A percentile compares a stretch with the other conserved stretches of the same genome.
Conservation (phyloP, 2,329 filamentous ascomycete genomes). For the Ophiostoma tasmaniense region DNA sequence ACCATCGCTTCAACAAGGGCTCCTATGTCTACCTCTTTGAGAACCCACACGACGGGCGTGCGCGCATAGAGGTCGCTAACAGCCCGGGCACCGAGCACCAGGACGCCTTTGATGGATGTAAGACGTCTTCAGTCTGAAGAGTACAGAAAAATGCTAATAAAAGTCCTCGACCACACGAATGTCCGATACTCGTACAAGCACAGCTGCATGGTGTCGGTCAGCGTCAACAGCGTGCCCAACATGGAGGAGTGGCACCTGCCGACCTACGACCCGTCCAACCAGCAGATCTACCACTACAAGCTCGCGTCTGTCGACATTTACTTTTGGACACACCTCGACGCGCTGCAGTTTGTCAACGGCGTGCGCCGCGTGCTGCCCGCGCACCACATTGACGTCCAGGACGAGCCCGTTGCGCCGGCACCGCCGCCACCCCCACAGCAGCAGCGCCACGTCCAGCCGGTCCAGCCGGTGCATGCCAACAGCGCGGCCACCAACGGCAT, state of each 20-base stretch:
- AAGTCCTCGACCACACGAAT: constrained; percentile 57
- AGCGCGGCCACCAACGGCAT: constrained; percentile 35
- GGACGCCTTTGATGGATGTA: constrained; percentile 70
- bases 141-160: background rate
- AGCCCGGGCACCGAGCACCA: constrained; percentile 65
- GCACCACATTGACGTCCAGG: constrained; percentile 52
- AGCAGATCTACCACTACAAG: constrained; percentile 71
- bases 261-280: constrained; percentile 61
- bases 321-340: constrained; percentile 69
- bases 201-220: constrained; percentile 60
- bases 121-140: constrained; percentile 26
- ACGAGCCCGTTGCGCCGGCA: constrained; percentile 46
- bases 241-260: constrained; percentile 66
- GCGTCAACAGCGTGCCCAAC: constrained; percentile 46
- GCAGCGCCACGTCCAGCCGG: constrained; percentile 25
- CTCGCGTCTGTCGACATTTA: constrained; percentile 70
- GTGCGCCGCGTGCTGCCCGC: constrained; percentile 56
- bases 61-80: constrained; percentile 69
- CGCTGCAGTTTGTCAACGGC: constrained; percentile 60
- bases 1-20: constrained; percentile 71
- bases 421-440: constrained; percentile 20
- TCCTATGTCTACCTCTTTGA: constrained; percentile 77
- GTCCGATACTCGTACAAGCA: constrained; percentile 68
- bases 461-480: constrained; percentile 5
- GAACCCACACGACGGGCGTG: constrained; percentile 56